Evolutionary conservation across 2,329 filamentous ascomycete species (phyloP).

Genomic region (Phaeoacremonium minimum): DNA sequence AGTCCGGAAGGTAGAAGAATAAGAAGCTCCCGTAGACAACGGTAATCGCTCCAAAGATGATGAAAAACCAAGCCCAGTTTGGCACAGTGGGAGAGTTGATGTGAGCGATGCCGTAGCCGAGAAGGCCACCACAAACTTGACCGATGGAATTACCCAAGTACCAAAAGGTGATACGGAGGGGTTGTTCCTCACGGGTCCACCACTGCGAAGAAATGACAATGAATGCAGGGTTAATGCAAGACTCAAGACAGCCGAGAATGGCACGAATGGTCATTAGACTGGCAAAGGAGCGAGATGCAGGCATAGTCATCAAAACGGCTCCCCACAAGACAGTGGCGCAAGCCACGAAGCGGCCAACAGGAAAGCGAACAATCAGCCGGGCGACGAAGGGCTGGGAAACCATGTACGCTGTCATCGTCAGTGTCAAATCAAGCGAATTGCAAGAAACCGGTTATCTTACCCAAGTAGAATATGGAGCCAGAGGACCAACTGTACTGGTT

Average conservation of each 20-base stretch:
- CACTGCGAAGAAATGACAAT: constrained; percentile 11
- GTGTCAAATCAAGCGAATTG: too few relatives aligned
- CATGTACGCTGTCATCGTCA: constrained; percentile 1
- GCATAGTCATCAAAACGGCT: background rate
- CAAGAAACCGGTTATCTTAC: too few relatives aligned
- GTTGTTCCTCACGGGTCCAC: constrained; percentile 8
- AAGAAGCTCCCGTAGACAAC: constrained; percentile 19
- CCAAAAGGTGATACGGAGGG: constrained; percentile 10
- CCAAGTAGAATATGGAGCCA: constrained; percentile 8
- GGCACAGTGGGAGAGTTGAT: constrained; percentile 16
- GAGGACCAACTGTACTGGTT: constrained; percentile 8
- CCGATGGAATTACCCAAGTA: constrained; percentile 10
- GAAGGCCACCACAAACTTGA: constrained; percentile 17
- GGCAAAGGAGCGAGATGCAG: background rate
- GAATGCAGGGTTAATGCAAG: constrained; percentile 24
- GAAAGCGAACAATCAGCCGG: background rate
- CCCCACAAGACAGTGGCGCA: background rate
- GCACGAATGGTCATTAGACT: background rate
- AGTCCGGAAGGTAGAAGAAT: constrained; percentile 15
- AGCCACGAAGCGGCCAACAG: background rate
- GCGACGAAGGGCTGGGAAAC: constrained; percentile 2
- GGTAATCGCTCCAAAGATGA: constrained; percentile 27
- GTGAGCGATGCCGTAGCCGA: constrained; percentile 29
- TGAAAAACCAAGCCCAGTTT: constrained; percentile 27
- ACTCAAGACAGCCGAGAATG: constrained; percentile 1